Evolutionary conservation across 345 rosid genomes (phyloP).

Genomic region (Salix udensis): DNA sequence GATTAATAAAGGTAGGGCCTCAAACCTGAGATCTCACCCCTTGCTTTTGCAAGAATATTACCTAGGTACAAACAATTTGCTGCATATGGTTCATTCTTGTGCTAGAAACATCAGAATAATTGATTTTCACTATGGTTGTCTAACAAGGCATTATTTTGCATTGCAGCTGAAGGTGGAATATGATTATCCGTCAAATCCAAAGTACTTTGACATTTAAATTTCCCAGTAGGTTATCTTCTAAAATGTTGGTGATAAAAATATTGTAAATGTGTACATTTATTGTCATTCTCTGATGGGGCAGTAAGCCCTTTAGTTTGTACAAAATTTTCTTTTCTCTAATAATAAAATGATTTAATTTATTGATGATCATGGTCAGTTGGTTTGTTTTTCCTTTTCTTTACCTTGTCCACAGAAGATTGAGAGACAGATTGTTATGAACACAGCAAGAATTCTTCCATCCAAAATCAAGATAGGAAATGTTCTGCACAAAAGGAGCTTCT

Average conservation of each 20-base stretch:
- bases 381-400: neutral
- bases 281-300: conserved; percentile 10
- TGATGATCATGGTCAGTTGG: conserved; percentile 1
- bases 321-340: conserved; percentile 4
- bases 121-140: neutral
- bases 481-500: neutral
- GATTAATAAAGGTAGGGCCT: neutral
- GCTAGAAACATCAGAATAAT: neutral
- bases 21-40: neutral
- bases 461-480: neutral
- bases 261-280: conserved; percentile 28
- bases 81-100: neutral
- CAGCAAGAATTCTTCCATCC: neutral
- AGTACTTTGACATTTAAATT: conserved; percentile 21
- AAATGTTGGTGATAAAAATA: neutral
- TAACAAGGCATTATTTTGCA: neutral
- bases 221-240: neutral
- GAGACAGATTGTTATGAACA: neutral
- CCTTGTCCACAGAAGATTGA: neutral
- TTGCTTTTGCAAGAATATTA: neutral
- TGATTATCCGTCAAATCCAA: conserved; percentile 24
- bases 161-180: conserved; percentile 25
- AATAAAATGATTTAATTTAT: conserved; percentile 15
- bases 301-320: conserved; percentile 11
- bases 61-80: neutral